Evolutionary conservation across 805 yeast species (phyloP), one percentile per base, ranked within the genome.

Genomic region (Yamadazyma ubonensis): DNA sequence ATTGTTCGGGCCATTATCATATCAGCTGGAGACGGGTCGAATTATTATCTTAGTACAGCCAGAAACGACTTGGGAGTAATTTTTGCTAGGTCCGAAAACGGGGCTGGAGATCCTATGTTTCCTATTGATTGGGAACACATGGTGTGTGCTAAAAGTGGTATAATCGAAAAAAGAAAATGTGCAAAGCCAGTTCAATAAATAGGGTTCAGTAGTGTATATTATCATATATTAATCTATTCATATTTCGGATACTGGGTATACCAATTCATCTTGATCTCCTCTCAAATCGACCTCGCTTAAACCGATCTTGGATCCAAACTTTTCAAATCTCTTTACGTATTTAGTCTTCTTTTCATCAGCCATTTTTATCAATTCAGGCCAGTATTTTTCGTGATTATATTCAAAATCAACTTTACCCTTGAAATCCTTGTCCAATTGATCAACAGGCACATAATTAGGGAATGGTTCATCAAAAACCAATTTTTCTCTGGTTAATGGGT

Each of bases 61-160:
- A 71, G 83, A 46, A 88, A 91, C 59, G 96, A 91, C 54, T 67
- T 91, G 28, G 99, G 99, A 2, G 99, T 93, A 3, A 82, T 93
- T 1, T 86, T 90, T 59, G 97, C 98, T 4, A 79, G 75, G 45
- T 75, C 83, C 30, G 77, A 74, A 46, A 83, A 81, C 12, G 79
- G 80, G 3, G 68, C 74, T 8, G 96, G 96, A 2, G 80, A 78
- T 26, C 63, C 80, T 40, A 79, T 93, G 87, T 83, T 81, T 51
- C 95, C 99, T 2, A 63, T 88, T 30, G 98, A 93, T 62, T 93
- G 98, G 97, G 90, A 88, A 63, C 85, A 88, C 9, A 93, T 95
- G 98, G 73, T 83, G 22, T 79, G 86, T 46, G 81, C 88, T 2
- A 67, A 62, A 18, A 79, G 90, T 2, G 96, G 96, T 1, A 75